Percentiles rank a stretch among this genome's conserved stretches.
phyloP scores from a whole-genome alignment of 495 filamentous ascomycete species.

The Penicillium mononematosum region DNA sequence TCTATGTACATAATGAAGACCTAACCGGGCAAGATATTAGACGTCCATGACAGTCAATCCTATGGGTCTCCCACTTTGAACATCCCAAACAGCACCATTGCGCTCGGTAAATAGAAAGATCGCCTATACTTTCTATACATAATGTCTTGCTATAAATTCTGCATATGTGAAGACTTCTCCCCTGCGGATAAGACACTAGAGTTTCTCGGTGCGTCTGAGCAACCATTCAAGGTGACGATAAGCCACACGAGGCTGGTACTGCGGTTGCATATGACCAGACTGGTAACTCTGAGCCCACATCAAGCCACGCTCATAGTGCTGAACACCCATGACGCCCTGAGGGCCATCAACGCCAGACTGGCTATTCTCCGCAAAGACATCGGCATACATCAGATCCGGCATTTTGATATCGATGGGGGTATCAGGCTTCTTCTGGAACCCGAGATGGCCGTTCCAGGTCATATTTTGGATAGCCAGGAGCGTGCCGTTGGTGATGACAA shows the following conservation, averaged over 20 bases:
- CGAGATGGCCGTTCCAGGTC: constrained; percentile 32
- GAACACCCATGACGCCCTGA: constrained; percentile 62
- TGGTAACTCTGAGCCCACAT: constrained; percentile 63
- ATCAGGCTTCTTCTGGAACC: constrained; percentile 49
- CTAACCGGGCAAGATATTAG: neutral
- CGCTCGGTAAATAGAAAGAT: no score
- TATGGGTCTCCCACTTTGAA: neutral
- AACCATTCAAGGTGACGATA: constrained; percentile 72
- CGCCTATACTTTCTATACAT: neutral
- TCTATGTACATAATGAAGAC: neutral
- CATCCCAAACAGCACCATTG: no score
- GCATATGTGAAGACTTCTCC: neutral
- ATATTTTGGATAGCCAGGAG: constrained; percentile 6
- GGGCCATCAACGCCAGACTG: constrained; percentile 23
- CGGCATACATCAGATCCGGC: constrained; percentile 35
- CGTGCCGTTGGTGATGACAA: constrained; percentile 49
- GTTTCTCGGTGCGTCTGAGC: constrained; percentile 54
- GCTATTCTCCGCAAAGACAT: constrained; percentile 34
- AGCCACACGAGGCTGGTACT: constrained; percentile 61
- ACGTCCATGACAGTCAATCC: neutral
- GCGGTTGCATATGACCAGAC: constrained; percentile 65
- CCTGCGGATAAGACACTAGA: constrained; percentile 16
- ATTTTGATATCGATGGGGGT: constrained; percentile 40
- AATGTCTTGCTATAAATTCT: neutral
- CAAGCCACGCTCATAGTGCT: constrained; percentile 67